Evolutionary conservation across 2,329 filamentous ascomycete species (phyloP), one percentile per base, ranked within the genome.

Genomic region (Fusarium duplospermum): DNA sequence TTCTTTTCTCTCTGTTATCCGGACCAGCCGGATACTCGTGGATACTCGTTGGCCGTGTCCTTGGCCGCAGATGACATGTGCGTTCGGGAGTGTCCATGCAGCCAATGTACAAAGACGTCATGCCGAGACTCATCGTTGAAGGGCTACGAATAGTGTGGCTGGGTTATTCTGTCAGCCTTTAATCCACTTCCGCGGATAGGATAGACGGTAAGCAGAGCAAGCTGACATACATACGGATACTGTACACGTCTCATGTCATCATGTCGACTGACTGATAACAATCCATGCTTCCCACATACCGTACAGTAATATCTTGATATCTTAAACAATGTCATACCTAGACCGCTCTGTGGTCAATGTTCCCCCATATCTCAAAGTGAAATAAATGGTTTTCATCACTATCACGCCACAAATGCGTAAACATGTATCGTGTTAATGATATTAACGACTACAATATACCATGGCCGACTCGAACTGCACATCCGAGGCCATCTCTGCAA

Each of bases 31-130:
- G 45, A 27, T 14, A 13, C 38, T 20, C 38, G 14, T 27, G 57
- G 57, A 13, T 24, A 31, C 31, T 18, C 4, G 9, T 24, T 24
- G 31, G 45, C 20, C 38, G 20, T 47, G 45, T 35, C 40, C 38
- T 57, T 57, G 54, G 36, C 40, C 29, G 38, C 57, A 45, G 38
- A n/a, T 61, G 29, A 33, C 27, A 45, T 45, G 38, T 61, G 27
- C n/a, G 36, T 29, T 27, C 36, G 57, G 57, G 22, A 29, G 36
- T 10, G 24, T 18, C 27, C 42, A 52, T 52, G 59, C 22, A 36
- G 24, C 5, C 27, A 22, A 62, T 62, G 60, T 54, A 54, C 27
- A 35, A 62, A 62, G 45, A 62, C 60, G 45, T 62, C 45, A 62
- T 62, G 60, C 60, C 60, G 60, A 54, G 36, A 62, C 42, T 52